These are phyloP conservation scores for Coniochaeta sp. DNA, from an alignment of 2,329 filamentous ascomycete genomes.

Conservation along the genomic window DNA sequence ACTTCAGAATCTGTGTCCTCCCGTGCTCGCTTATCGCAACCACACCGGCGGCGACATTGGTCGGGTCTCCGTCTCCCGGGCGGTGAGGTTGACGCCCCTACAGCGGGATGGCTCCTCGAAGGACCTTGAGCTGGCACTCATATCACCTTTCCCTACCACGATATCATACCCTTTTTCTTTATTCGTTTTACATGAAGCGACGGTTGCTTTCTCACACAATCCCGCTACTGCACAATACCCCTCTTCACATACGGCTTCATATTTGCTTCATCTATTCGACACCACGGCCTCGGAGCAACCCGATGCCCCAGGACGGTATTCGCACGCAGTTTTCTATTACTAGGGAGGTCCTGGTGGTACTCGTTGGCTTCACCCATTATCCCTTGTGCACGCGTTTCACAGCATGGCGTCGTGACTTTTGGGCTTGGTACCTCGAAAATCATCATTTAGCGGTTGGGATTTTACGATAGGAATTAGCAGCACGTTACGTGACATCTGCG, in stretches of 20 bases:
- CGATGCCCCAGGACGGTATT: not conserved
- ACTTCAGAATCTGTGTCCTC: not conserved
- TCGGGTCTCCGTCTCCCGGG: conserved; percentile 33
- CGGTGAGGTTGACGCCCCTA: conserved; percentile 16
- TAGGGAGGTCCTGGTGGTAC: not conserved
- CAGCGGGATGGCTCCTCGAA: not conserved
- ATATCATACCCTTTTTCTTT: not conserved
- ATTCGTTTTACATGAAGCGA: not conserved
- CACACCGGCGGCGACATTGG: conserved; percentile 15
- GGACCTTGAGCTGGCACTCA: not conserved
- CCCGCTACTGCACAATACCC: not conserved
- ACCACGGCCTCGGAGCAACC: not conserved
- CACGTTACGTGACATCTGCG: not conserved
- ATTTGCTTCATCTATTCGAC: not conserved
- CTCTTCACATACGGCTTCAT: not conserved
- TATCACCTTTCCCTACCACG: not conserved
- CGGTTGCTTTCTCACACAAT: not conserved
- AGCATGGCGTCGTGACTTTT: not conserved
- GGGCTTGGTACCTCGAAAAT: not conserved
- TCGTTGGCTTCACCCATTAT: not conserved
- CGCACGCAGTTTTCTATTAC: not conserved
- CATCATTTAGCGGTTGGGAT: not conserved
- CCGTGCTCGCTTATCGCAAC: not conserved
- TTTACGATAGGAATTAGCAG: not conserved
- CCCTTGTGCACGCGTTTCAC: not conserved